Conservation (phyloP, 78 protist genomes). For the Emiliania huxleyi region DNA sequence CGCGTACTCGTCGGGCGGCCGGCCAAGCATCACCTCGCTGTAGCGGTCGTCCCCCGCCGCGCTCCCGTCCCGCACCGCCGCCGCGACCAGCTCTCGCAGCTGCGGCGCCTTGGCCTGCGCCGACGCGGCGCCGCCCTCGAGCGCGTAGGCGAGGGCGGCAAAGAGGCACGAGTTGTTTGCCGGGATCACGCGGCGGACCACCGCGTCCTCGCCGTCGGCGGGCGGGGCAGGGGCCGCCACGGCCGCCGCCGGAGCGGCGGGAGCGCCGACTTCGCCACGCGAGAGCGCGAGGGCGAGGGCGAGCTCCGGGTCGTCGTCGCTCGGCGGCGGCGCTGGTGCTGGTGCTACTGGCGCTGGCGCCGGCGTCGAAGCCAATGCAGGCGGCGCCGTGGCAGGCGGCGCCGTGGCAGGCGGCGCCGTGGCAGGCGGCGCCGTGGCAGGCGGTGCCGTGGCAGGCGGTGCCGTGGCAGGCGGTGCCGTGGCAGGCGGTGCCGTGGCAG, state of each 20-base stretch:
- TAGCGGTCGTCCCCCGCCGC: background rate
- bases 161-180: constrained; percentile 5
- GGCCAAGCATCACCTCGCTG: background rate
- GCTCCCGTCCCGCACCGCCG: background rate
- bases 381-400: background rate
- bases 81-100: background rate
- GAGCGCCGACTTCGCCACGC: background rate
- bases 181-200: background rate
- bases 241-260: background rate
- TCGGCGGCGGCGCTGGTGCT: background rate
- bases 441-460: background rate
- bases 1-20: background rate
- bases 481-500: background rate
- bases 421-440: no score
- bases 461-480: background rate
- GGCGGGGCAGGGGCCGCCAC: background rate
- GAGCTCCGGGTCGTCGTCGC: background rate
- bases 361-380: no score
- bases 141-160: background rate
- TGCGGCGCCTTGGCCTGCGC: background rate
- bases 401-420: background rate
- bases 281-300: background rate
- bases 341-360: no score
- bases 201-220: background rate
- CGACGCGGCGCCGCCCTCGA: background rate